Evolutionary conservation across 1,139 yeast genomes (phyloP).

Genomic region (Blastobotrys malaysiensis): DNA sequence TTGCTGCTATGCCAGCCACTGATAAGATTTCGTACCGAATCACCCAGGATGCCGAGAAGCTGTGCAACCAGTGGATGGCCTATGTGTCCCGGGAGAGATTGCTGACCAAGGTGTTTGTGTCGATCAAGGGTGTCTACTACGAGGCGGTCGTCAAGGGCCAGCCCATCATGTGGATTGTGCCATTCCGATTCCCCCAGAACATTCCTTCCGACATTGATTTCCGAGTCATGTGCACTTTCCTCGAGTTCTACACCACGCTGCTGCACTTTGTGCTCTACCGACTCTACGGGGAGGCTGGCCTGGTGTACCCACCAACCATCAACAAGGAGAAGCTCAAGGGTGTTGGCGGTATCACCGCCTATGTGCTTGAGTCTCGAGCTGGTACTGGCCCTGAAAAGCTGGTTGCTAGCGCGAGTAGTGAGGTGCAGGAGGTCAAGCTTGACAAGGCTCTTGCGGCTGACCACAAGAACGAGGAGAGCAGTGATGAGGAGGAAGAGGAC

Average conservation of each 20-base stretch:
- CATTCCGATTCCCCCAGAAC: constrained; percentile 93
- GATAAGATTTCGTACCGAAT: constrained; percentile 73
- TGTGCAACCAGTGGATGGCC: constrained; percentile 95
- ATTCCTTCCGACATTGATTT: constrained; percentile 93
- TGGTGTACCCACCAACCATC: constrained; percentile 88
- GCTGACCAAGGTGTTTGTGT: constrained; percentile 84
- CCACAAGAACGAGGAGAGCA: constrained; percentile 44
- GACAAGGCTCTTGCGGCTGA: constrained; percentile 28
- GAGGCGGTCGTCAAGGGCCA: constrained; percentile 89
- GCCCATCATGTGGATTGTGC: constrained; percentile 92
- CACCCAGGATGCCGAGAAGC: constrained; percentile 76
- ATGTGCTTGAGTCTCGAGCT: constrained; percentile 56
- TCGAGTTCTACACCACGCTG: constrained; percentile 91
- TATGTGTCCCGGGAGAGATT: constrained; percentile 80
- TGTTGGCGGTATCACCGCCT: constrained; percentile 85
- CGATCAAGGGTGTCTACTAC: constrained; percentile 95
- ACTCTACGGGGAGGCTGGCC: constrained; percentile 75
- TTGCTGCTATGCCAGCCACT: constrained; percentile 93
- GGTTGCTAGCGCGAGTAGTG: constrained; percentile 37
- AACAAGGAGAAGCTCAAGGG: constrained; percentile 69
- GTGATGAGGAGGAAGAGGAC: constrained; percentile 36
- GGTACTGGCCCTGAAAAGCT: constrained; percentile 22
- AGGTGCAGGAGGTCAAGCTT: constrained; percentile 23
- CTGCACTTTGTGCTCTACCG: constrained; percentile 82
- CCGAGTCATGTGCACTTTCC: constrained; percentile 92